Evolutionary conservation across 2,329 filamentous ascomycete genomes (phyloP), one percentile per base, ranked within the genome.

Genomic region (Emydomyces testavorans): DNA sequence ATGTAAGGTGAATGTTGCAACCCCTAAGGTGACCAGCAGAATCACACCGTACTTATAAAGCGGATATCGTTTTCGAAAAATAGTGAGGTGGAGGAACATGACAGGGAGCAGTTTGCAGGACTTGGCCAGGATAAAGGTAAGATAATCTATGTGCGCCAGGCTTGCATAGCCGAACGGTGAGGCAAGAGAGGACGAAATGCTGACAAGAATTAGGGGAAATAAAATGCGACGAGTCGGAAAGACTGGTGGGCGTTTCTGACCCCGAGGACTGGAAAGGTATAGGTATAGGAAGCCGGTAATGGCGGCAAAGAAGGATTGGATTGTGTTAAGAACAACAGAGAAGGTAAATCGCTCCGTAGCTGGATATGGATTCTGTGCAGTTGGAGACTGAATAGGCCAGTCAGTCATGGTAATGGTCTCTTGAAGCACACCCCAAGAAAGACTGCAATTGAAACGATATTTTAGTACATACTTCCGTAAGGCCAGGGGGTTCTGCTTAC

Each of bases 71-170:
- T 83, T 84, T 51, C 83, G 81, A 73, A 95, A 98, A 39, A 98
- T 69, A 37, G 88, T 90, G 60, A 96, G 79, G 71, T 98, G 90
- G 34, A 98, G 76, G 60, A 92, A 82, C 92, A 98, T 96, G 61
- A 98, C 92, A 2, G 92, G 92, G n/a, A 98, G 80, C 16, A 98
- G 77, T 72, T 98, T 98, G 82, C 92, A 98, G 58, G 83, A 89
- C 70, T 98, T 96, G 58, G 92, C 90, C 35, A 98, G 83, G 57
- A 95, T 85, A 69, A 94, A 96, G 24, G 92, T 95, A 61, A 96
- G 86, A 69, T 96, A 96, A 76, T 96, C 92, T 67, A 96, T 88
- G 65, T 96, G 88, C 31, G 83, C 81, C 43, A 96, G 80, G 50
- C 81, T 84, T 42, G 92, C 89, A 68, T 96, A 96, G 57, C 90